A percentile compares a stretch with the other conserved stretches of the same genome.
phyloP scores from a whole-genome alignment of 164 flowering plant species.

The Amborella trichopoda region DNA sequence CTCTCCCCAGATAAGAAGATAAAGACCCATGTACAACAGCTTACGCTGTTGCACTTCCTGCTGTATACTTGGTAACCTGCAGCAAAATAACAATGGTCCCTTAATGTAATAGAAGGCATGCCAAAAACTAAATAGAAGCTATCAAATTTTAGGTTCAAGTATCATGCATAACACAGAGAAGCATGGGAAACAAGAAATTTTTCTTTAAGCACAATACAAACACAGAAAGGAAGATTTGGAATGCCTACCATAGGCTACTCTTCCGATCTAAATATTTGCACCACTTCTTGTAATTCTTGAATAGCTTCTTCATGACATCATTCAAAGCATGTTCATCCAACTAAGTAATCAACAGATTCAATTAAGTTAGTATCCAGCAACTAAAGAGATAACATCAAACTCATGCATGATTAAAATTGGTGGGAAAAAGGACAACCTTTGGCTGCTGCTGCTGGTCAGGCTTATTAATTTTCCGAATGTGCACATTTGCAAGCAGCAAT shows the following conservation, averaged over 20 bases:
- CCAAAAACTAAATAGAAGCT: neutral
- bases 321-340: constrained; percentile 90
- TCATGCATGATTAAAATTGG: neutral
- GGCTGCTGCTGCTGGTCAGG: constrained; percentile 96
- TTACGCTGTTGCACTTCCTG: constrained; percentile 98
- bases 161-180: neutral
- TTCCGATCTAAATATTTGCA: constrained; percentile 91
- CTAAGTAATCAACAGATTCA: constrained; percentile 17
- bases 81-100: constrained; percentile 1
- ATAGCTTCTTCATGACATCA: constrained; percentile 96
- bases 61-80: constrained; percentile 94
- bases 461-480: constrained; percentile 79
- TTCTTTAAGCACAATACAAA: too few relatives aligned
- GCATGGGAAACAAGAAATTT: too few relatives aligned
- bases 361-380: neutral
- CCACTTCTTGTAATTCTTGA: constrained; percentile 96
- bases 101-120: neutral
- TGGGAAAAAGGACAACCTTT: constrained; percentile 34
- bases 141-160: neutral
- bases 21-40: constrained; percentile 80
- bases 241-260: constrained; percentile 94
- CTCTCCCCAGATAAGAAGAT: constrained; percentile 98
- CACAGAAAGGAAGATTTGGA: neutral
- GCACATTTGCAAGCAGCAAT: constrained; percentile 92
- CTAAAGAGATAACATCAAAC: too few relatives aligned